A percentile compares a stretch with the other conserved stretches of the same genome.
phyloP scores from a whole-genome alignment of 768 basidiomycete species.

The Suillus occidentalis region DNA sequence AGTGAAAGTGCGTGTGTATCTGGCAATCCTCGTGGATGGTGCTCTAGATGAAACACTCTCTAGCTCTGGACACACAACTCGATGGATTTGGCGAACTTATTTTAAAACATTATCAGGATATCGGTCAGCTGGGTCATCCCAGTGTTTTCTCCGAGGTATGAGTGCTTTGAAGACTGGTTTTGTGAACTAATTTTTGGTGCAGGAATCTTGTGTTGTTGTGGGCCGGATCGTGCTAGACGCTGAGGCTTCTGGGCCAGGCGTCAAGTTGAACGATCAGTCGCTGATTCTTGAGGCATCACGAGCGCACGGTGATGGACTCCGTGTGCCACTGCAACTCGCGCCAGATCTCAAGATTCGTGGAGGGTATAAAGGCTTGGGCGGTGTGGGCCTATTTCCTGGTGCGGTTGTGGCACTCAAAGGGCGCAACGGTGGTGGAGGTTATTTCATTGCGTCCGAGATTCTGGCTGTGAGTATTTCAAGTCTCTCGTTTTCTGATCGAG shows the following conservation, averaged over 20 bases:
- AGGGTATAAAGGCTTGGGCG: slow-evolving; percentile 56
- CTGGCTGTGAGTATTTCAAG: slow-evolving; percentile 51
- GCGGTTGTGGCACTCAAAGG: slow-evolving; percentile 85
- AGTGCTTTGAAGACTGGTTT: neutral
- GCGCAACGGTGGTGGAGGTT: slow-evolving; percentile 86
- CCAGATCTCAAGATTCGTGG: slow-evolving; percentile 65
- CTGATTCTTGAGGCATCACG: slow-evolving; percentile 85
- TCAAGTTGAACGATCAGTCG: slow-evolving; percentile 73
- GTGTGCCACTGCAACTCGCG: slow-evolving; percentile 73
- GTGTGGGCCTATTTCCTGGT: slow-evolving; percentile 84
- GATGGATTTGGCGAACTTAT: slow-evolving; percentile 82
- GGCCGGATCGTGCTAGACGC: slow-evolving; percentile 74
- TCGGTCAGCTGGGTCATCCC: slow-evolving; percentile 81
- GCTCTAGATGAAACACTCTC: slow-evolving; percentile 3
- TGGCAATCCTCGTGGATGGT: neutral
- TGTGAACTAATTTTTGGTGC: slow-evolving; percentile 4
- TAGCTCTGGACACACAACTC: slow-evolving; percentile 85
- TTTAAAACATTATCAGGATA: slow-evolving; percentile 57
- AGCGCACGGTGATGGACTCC: slow-evolving; percentile 60
- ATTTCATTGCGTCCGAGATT: slow-evolving; percentile 82
- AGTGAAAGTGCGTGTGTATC: slow-evolving; percentile 61
- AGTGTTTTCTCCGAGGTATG: slow-evolving; percentile 52
- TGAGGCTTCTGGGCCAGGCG: slow-evolving; percentile 52
- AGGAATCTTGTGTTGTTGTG: slow-evolving; percentile 69
- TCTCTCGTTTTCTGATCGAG: neutral